These are phyloP conservation scores for Cordia subcordata DNA, from an alignment of 257 asterid species.

Conservation along the genomic window DNA sequence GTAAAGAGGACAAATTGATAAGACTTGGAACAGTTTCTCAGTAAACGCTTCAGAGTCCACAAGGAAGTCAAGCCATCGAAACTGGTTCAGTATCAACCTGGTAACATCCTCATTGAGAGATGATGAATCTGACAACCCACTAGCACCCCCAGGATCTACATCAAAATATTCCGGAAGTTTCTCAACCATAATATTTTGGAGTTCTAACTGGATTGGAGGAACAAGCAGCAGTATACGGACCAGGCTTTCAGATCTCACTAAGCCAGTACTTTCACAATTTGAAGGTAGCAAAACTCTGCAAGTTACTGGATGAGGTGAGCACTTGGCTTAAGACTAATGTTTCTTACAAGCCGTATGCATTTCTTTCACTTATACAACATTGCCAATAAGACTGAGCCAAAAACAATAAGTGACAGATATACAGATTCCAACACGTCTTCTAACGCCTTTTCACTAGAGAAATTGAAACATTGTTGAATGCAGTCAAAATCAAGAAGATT, in stretches of 20 bases:
- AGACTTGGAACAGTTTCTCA: slow-evolving; percentile 62
- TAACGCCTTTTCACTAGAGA: too few species aligned
- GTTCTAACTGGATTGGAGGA: slow-evolving; percentile 59
- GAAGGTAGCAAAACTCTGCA: slow-evolving; percentile 67
- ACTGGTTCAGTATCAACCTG: slow-evolving; percentile 69
- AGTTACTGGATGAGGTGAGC: background rate
- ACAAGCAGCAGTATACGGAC: slow-evolving; percentile 61
- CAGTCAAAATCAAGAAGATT: too few species aligned
- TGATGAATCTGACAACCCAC: slow-evolving; percentile 30
- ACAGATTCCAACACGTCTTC: too few species aligned
- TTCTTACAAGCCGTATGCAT: too few species aligned
- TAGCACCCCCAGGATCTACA: slow-evolving; percentile 22
- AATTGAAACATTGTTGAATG: too few species aligned
- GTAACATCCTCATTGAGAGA: slow-evolving; percentile 67
- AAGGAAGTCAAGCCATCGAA: slow-evolving; percentile 86
- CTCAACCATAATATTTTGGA: slow-evolving; percentile 65
- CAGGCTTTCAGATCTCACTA: slow-evolving; percentile 50
- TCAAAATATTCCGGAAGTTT: slow-evolving; percentile 86
- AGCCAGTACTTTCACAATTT: slow-evolving; percentile 48
- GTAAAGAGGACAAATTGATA: slow-evolving; percentile 67
- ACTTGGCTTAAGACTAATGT: too few species aligned
- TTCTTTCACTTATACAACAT: too few species aligned
- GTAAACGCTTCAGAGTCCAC: slow-evolving; percentile 65
- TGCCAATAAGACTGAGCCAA: too few species aligned
- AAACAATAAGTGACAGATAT: too few species aligned